These are phyloP conservation scores for Candida boleticola DNA, from an alignment of 805 yeast genomes.

Conservation along the genomic window DNA sequence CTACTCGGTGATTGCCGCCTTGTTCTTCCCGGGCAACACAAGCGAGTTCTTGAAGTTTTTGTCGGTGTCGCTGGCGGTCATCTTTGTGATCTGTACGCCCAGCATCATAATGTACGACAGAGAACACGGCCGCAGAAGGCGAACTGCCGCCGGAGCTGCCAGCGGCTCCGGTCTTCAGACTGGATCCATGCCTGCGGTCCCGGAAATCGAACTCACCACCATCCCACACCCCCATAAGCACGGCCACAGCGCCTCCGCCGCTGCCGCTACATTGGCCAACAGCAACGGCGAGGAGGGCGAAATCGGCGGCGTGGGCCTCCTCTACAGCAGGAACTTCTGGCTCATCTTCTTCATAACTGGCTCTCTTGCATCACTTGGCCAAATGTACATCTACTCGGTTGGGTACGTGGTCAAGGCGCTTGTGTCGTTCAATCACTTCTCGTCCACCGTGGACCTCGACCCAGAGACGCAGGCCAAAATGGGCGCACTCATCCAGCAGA, in stretches of 20 bases:
- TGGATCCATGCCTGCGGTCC: conserved; percentile 1
- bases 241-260: neutral
- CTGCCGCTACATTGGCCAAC: neutral
- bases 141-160: conserved; percentile 10
- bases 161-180: neutral
- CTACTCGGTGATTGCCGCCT: conserved; percentile 54
- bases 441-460: conserved; percentile 4
- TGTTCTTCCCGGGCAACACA: conserved; percentile 58
- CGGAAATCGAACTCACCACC: conserved; percentile 8
- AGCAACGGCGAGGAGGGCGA: neutral
- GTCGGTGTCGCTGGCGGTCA: conserved; percentile 39
- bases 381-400: conserved; percentile 46
- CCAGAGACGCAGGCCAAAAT: conserved; percentile 12
- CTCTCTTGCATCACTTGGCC: conserved; percentile 41
- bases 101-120: conserved; percentile 40
- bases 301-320: conserved; percentile 17
- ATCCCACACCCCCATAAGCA: neutral
- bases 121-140: conserved; percentile 18
- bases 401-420: conserved; percentile 46
- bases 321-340: conserved; percentile 34
- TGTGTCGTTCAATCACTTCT: conserved; percentile 13
- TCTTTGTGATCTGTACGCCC: conserved; percentile 47
- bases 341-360: conserved; percentile 37
- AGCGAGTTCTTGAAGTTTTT: conserved; percentile 49
- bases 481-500: conserved; percentile 42